A percentile compares a stretch with the other conserved stretches of the same genome.
phyloP scores from a whole-genome alignment of 1,284 basidiomycete species.

The Cryptococcus sp. region DNA sequence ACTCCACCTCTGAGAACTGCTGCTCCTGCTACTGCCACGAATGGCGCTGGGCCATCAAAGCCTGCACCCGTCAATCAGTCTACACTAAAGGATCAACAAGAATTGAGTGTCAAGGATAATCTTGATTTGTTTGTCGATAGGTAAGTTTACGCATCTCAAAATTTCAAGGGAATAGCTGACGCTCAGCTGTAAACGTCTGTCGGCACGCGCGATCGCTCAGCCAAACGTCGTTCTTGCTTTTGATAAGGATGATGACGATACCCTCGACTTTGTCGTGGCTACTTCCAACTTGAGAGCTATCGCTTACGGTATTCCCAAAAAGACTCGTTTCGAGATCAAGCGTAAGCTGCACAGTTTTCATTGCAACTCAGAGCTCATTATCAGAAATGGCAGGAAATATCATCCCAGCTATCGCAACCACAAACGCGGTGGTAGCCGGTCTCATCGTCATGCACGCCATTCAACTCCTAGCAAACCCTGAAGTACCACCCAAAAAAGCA shows the following conservation, averaged over 20 bases:
- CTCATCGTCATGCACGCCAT: constrained; percentile 89
- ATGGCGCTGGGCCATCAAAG: constrained; percentile 2
- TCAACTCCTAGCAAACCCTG: constrained; percentile 64
- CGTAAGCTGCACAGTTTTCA: constrained; percentile 51
- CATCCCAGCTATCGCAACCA: constrained; percentile 97
- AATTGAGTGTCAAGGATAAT: constrained; percentile 71
- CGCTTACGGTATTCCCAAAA: constrained; percentile 81
- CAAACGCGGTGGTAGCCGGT: constrained; percentile 95
- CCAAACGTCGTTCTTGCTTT: constrained; percentile 74
- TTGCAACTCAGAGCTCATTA: constrained; percentile 3
- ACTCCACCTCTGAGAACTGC: constrained; percentile 44
- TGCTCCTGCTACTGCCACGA: constrained; percentile 5
- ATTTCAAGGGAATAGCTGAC: constrained; percentile 1
- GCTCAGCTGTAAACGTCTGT: constrained; percentile 68
- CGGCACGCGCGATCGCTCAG: constrained; percentile 65
- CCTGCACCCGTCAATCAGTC: background rate
- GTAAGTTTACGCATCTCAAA: constrained; percentile 47
- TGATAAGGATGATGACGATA: constrained; percentile 97
- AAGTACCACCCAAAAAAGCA: background rate
- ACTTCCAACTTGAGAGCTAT: constrained; percentile 86
- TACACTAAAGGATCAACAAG: constrained; percentile 70
- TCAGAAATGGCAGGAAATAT: constrained; percentile 99
- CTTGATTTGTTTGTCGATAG: constrained; percentile 75
- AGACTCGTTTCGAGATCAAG: constrained; percentile 96
- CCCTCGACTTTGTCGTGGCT: constrained; percentile 92